phyloP scores from a whole-genome alignment of 257 asterid genomes.

The Solanum arcanum region DNA sequence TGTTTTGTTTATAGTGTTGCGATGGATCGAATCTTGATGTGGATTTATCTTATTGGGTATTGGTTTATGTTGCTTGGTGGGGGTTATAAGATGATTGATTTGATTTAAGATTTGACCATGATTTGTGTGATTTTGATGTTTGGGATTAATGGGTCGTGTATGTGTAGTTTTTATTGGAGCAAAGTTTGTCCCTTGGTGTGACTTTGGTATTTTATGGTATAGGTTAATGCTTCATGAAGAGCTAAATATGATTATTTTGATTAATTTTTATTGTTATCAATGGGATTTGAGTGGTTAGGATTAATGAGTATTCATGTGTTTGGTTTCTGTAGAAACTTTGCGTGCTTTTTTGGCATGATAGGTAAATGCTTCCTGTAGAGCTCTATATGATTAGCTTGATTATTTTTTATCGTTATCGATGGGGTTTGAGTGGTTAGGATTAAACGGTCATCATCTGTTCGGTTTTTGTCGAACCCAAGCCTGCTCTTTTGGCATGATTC shows the following conservation, averaged over 20 bases:
- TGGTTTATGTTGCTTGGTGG: background rate
- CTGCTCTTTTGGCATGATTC: background rate
- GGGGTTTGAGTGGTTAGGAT: background rate
- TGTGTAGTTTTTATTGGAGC: background rate
- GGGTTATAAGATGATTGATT: background rate
- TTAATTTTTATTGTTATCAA: background rate
- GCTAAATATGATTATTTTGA: background rate
- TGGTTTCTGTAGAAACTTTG: background rate
- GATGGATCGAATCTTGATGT: background rate
- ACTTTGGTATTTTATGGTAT: too few relatives aligned
- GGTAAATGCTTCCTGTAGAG: background rate
- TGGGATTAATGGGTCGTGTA: background rate
- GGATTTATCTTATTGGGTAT: background rate
- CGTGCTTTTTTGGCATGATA: background rate
- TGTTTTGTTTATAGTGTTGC: background rate
- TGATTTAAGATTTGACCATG: background rate
- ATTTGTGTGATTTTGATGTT: background rate
- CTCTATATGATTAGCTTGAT: background rate
- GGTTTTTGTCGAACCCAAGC: background rate
- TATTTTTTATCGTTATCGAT: background rate
- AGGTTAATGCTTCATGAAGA: background rate
- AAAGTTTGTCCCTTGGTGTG: background rate
- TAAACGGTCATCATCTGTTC: background rate
- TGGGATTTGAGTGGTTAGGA: background rate
- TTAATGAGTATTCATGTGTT: background rate